These are phyloP conservation scores for Sesbania bispinosa DNA, from an alignment of 306 rosid genomes.

Conservation along the genomic window DNA sequence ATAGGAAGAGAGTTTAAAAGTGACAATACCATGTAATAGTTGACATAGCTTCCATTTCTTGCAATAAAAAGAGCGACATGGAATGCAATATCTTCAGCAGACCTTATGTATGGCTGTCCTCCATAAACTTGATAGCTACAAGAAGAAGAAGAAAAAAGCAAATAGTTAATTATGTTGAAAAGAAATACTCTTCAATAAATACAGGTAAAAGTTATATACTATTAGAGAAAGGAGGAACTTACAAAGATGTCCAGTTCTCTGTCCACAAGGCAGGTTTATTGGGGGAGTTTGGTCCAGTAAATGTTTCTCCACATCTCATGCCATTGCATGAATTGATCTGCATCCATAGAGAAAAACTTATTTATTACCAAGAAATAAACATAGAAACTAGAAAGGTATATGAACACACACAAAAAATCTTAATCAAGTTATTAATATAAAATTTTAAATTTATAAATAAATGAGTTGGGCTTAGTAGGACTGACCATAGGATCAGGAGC, in stretches of 20 bases:
- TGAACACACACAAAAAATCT: too few species aligned
- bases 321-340: conserved; percentile 83
- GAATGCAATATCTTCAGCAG: conserved; percentile 80
- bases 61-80: conserved; percentile 82
- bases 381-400: too few species aligned
- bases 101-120: conserved; percentile 59
- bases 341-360: too few species aligned
- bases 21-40: conserved; percentile 73
- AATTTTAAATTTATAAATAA: background rate
- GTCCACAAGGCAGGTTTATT: conserved; percentile 73
- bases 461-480: background rate
- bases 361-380: too few species aligned
- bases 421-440: too few species aligned
- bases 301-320: conserved; percentile 71
- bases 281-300: conserved; percentile 70
- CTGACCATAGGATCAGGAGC: conserved; percentile 83
- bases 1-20: background rate
- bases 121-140: conserved; percentile 72
- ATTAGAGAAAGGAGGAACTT: conserved; percentile 8
- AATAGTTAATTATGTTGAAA: too few species aligned
- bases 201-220: too few species aligned
- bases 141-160: background rate
- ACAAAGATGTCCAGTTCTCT: conserved; percentile 84
- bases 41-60: conserved; percentile 80
- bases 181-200: too few species aligned